These are phyloP conservation scores for Auriscalpium vulgare DNA, from an alignment of 768 basidiomycete species.

Conservation along the genomic window DNA sequence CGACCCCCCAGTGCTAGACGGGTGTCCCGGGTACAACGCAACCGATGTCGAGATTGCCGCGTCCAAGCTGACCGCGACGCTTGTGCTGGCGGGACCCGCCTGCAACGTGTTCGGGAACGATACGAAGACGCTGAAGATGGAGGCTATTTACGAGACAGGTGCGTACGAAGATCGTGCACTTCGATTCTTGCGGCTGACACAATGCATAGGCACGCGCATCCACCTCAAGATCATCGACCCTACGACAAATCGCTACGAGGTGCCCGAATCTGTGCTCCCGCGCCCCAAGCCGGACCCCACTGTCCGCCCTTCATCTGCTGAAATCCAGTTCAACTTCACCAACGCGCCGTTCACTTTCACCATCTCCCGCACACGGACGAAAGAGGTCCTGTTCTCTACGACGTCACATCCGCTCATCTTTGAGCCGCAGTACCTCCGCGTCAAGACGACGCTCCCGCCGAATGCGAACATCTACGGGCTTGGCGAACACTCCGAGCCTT, in stretches of 20 bases:
- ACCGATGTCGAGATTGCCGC: conserved; percentile 33
- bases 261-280: conserved; percentile 54
- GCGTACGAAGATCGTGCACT: not conserved
- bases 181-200: not conserved
- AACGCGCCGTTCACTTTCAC: conserved; percentile 54
- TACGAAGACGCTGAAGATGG: conserved; percentile 36
- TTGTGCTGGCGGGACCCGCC: conserved; percentile 39
- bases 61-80: conserved; percentile 39
- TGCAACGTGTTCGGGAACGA: conserved; percentile 58
- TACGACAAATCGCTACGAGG: conserved; percentile 44
- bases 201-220: conserved; percentile 40
- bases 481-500: conserved; percentile 64
- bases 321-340: conserved; percentile 54
- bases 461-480: conserved; percentile 71
- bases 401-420: conserved; percentile 57
- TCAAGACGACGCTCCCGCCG: conserved; percentile 55
- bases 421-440: conserved; percentile 67
- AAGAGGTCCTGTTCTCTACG: conserved; percentile 56
- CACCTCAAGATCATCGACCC: conserved; percentile 58
- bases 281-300: conserved; percentile 32
- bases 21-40: conserved; percentile 54
- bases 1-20: conserved; percentile 32
- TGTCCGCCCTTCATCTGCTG: conserved; percentile 25
- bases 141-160: conserved; percentile 56
- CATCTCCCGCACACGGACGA: conserved; percentile 38